phyloP scores from a whole-genome alignment of 768 basidiomycete species.

The Termitomyces sp. region DNA sequence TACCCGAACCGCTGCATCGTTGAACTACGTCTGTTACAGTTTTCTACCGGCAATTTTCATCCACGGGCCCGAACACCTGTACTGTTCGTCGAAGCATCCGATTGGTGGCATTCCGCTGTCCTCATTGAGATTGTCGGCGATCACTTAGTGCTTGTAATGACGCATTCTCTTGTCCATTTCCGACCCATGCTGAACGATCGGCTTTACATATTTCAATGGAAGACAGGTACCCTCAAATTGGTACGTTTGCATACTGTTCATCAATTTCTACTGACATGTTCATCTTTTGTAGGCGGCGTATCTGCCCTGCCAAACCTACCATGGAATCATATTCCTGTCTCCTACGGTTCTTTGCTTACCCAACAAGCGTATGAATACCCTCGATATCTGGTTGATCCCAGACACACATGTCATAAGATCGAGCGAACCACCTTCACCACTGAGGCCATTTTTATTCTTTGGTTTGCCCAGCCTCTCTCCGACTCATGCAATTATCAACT shows the following conservation, averaged over 20 bases:
- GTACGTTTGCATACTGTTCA: background rate
- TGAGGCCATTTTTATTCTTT: background rate
- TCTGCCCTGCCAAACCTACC: background rate
- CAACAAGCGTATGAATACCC: background rate
- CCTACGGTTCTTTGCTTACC: background rate
- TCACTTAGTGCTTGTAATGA: constrained; percentile 8
- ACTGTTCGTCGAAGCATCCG: constrained; percentile 21
- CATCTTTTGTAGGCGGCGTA: background rate
- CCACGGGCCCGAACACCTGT: constrained; percentile 8
- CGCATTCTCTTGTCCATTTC: background rate
- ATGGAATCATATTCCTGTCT: background rate
- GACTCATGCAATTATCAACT: background rate
- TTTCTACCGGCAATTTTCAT: constrained; percentile 4
- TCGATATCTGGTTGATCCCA: constrained; percentile 3
- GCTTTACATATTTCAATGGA: constrained; percentile 12
- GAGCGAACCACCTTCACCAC: background rate
- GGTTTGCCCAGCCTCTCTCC: background rate
- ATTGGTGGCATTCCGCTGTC: constrained; percentile 1
- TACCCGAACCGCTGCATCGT: background rate
- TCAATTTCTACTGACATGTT: background rate
- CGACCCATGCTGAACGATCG: background rate
- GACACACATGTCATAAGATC: background rate
- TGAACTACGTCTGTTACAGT: background rate
- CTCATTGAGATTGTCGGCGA: constrained; percentile 14
- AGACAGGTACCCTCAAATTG: constrained; percentile 7